Evolutionary conservation across 352 stramenopile genomes (phyloP), one percentile per base, ranked within the genome.

Genomic region (Pythium insidiosum): DNA sequence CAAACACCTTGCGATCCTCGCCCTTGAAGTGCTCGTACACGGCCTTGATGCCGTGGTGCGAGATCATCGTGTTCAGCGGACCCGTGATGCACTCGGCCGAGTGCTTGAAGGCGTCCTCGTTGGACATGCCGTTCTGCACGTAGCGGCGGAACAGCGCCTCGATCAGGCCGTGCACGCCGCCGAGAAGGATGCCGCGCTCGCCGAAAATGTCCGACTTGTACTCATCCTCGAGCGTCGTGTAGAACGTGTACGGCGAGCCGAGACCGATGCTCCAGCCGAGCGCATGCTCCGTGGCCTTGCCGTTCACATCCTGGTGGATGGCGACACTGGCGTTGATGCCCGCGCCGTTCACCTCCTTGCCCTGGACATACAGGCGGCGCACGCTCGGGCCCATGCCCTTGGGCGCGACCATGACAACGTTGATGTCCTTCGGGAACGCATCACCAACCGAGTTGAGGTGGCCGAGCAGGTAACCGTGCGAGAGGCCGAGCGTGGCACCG

Each of bases 181-280:
- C 95, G 7, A 99, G 76, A 22, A 99, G 75, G 57, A 99, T 98
- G 48, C 94, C 94, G 56, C 95, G 90, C 61, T 99, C 95, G 49
- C 95, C 95, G 47, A 98, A 99, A 66, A 99, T 99, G 79, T 99
- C 95, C 53, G 88, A 97, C 65, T 95, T 95, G 74, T 99, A 99
- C 78, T 99, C 95, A 47, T 94, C 90, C 38, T 82, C 79, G 47
- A 99, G 71, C 29, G 91, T 97, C 36, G 95, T 99, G 73, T 97
- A 84, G 75, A 99, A 99, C 59, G 96, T 97, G 78, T 98, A 99
- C 11, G 95, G 95, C 50, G 92, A 97, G 53, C 95, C 95, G 35
- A 99, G 75, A 26, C 77, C 95, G n/a, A 99, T 71, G 52, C 86
- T 95, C 95, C 95, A 99, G 64, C 88, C 95, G 47, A 99, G 80